phyloP scores from a whole-genome alignment of 129 eudicot genomes.

The Flaveria brownii region DNA sequence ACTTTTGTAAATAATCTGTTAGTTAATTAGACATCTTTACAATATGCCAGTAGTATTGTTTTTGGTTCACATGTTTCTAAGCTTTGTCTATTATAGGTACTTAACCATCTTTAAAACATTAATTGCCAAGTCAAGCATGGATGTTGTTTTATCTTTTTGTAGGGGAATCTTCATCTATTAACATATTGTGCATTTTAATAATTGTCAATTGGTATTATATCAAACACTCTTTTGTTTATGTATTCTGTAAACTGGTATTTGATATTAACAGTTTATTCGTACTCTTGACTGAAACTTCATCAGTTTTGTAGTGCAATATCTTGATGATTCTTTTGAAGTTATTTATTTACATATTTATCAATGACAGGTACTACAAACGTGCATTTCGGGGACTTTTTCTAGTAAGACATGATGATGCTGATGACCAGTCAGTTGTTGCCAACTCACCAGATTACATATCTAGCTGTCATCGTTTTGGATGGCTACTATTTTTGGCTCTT shows the following conservation, averaged over 20 bases:
- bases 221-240: background rate
- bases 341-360: too few species aligned
- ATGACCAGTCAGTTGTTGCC: slow-evolving; percentile 35
- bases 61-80: background rate
- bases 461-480: slow-evolving; percentile 76
- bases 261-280: slow-evolving; percentile 6
- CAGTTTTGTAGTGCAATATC: background rate
- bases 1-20: too few species aligned
- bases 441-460: slow-evolving; percentile 38
- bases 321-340: background rate
- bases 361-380: slow-evolving; percentile 68
- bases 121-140: background rate
- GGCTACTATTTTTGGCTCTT: slow-evolving; percentile 92
- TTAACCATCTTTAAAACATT: background rate
- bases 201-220: background rate
- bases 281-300: background rate
- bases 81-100: background rate
- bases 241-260: background rate
- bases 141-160: background rate
- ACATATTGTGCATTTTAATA: background rate
- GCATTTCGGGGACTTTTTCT: slow-evolving; percentile 53
- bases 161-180: background rate
- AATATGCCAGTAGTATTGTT: background rate
- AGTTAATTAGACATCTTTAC: background rate
- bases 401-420: slow-evolving; percentile 41